Conservation (phyloP, 345 rosid species). For the Rhizophora mangle region DNA sequence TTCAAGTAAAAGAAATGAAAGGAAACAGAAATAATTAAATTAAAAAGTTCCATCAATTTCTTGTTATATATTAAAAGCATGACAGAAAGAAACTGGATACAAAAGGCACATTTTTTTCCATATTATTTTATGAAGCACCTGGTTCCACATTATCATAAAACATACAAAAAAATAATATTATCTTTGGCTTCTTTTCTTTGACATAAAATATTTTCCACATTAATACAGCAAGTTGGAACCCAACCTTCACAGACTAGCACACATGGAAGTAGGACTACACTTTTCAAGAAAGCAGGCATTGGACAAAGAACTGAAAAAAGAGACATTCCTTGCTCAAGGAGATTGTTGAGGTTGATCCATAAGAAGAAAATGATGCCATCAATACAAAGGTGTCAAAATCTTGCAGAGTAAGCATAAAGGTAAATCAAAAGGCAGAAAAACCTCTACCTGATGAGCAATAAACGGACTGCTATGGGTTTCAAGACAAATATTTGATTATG, state of each 20-base stretch:
- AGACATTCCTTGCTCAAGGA: neutral
- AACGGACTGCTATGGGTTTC: constrained; percentile 58
- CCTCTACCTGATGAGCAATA: constrained; percentile 62
- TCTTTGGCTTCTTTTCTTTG: no score
- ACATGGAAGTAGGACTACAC: neutral
- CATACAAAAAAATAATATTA: no score
- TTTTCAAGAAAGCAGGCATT: neutral
- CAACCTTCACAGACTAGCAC: neutral
- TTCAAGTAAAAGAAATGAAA: no score
- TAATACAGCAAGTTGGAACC: neutral
- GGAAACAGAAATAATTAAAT: no score
- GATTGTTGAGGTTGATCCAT: neutral
- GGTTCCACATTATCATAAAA: no score
- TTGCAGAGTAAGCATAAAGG: neutral
- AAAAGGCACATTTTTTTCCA: no score
- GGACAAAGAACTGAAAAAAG: neutral
- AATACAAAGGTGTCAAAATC: neutral
- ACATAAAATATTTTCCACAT: no score
- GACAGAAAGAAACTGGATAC: no score
- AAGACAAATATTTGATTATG: constrained; percentile 43
- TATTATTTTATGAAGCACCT: no score
- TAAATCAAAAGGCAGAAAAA: constrained; percentile 18
- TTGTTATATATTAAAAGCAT: no score
- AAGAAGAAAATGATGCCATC: neutral
- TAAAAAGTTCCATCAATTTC: no score